phyloP scores from a whole-genome alignment of 192 early-diverging fungal genomes.

The Coemansia sp. region DNA sequence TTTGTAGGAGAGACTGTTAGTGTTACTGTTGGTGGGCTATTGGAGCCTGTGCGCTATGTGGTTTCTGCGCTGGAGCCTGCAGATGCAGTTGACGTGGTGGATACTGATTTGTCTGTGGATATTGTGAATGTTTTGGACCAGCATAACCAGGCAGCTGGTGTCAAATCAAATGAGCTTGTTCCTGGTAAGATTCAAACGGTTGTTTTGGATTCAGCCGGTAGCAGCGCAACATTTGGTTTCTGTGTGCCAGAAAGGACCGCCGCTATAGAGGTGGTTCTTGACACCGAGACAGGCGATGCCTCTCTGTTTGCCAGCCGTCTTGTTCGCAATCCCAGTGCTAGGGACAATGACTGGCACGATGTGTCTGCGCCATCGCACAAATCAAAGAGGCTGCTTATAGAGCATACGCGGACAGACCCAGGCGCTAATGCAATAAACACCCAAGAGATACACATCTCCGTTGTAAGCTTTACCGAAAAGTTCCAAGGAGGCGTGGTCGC shows the following conservation, averaged over 20 bases:
- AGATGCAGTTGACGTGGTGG: slow-evolving; percentile 65
- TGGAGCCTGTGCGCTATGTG: slow-evolving; percentile 52
- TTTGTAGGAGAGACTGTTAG: slow-evolving; percentile 64
- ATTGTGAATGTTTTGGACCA: slow-evolving; percentile 56
- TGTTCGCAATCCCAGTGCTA: slow-evolving; percentile 9
- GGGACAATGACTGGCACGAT: slow-evolving; percentile 39
- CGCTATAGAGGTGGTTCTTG: slow-evolving; percentile 12
- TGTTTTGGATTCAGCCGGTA: not conserved
- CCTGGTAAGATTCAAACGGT: slow-evolving; percentile 16
- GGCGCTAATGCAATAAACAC: slow-evolving; percentile 2
- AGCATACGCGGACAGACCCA: slow-evolving; percentile 6
- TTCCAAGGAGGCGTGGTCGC: slow-evolving; percentile 19
- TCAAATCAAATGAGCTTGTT: slow-evolving; percentile 6
- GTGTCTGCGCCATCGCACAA: slow-evolving; percentile 34
- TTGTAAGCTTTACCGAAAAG: slow-evolving; percentile 11
- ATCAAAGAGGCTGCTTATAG: slow-evolving; percentile 25
- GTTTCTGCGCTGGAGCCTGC: slow-evolving; percentile 70
- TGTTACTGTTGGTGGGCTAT: slow-evolving; percentile 57
- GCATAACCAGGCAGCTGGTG: not conserved
- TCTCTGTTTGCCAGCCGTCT: slow-evolving; percentile 44
- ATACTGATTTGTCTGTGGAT: slow-evolving; percentile 82
- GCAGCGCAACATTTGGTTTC: slow-evolving; percentile 11
- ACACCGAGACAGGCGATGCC: slow-evolving; percentile 28
- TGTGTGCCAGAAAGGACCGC: slow-evolving; percentile 12
- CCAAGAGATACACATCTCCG: slow-evolving; percentile 16